Evolutionary conservation across 2,329 filamentous ascomycete species (phyloP).

Genomic region (Fusarium pseudonygamai): DNA sequence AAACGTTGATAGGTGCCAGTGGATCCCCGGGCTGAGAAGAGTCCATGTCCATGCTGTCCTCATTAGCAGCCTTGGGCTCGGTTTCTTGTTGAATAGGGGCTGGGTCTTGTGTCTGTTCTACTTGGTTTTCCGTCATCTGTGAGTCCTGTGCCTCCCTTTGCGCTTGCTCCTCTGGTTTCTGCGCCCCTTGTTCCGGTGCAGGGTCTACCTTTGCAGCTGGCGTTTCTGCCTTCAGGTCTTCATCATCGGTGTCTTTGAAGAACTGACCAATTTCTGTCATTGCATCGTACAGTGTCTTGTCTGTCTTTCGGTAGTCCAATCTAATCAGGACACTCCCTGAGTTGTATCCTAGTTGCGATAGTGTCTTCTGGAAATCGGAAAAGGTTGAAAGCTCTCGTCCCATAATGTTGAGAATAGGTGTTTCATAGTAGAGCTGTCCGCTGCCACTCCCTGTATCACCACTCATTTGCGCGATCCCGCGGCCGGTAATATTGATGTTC

Average conservation of each 20-base stretch:
- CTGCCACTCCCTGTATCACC: slow-evolving; percentile 64
- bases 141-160: slow-evolving; percentile 30
- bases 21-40: slow-evolving; percentile 43
- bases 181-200: slow-evolving; percentile 4
- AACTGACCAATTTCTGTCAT: slow-evolving; percentile 82
- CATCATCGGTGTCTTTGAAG: slow-evolving; percentile 65
- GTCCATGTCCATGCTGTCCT: slow-evolving; percentile 37
- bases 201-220: slow-evolving; percentile 6
- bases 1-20: slow-evolving; percentile 72
- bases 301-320: slow-evolving; percentile 78
- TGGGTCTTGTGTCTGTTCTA: slow-evolving; percentile 4
- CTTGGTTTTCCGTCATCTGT: slow-evolving; percentile 35
- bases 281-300: slow-evolving; percentile 83
- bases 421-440: slow-evolving; percentile 88
- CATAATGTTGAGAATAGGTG: slow-evolving; percentile 84
- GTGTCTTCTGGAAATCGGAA: slow-evolving; percentile 85
- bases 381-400: slow-evolving; percentile 81
- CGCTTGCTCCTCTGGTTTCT: slow-evolving; percentile 16
- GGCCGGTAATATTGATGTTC: slow-evolving; percentile 83
- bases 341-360: slow-evolving; percentile 88
- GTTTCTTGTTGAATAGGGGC: slow-evolving; percentile 8
- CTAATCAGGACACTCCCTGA: slow-evolving; percentile 82
- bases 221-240: slow-evolving; percentile 19
- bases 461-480: slow-evolving; percentile 73
- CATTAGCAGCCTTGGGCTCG: neutral